Evolutionary conservation across 768 basidiomycete species (phyloP).

Genomic region (Serendipita sp.): DNA sequence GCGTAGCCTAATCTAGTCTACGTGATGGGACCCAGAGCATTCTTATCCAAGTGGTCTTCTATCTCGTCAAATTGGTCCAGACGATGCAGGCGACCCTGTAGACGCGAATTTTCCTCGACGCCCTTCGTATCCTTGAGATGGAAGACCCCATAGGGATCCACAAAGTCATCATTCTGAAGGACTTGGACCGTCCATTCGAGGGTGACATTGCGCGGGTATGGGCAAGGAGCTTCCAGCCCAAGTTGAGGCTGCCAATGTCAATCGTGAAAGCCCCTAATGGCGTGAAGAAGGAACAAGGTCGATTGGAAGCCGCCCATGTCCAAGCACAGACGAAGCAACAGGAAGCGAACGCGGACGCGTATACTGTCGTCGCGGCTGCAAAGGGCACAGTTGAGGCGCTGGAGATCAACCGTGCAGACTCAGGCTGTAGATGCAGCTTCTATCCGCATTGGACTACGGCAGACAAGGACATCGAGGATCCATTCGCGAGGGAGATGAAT

Average conservation of each 20-base stretch:
- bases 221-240: constrained; percentile 73
- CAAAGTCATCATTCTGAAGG: constrained; percentile 70
- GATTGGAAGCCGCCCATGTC: constrained; percentile 60
- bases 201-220: constrained; percentile 74
- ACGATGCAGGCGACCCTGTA: constrained; percentile 65
- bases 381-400: constrained; percentile 52
- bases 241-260: constrained; percentile 81
- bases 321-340: constrained; percentile 50
- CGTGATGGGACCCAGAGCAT: constrained; percentile 76
- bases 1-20: background rate
- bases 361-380: constrained; percentile 55
- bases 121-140: constrained; percentile 67
- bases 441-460: constrained; percentile 43
- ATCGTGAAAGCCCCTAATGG: constrained; percentile 75
- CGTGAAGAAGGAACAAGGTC: constrained; percentile 75
- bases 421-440: constrained; percentile 62
- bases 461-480: constrained; percentile 42
- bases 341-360: constrained; percentile 62
- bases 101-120: constrained; percentile 70
- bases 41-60: constrained; percentile 71
- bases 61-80: constrained; percentile 48
- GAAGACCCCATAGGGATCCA: constrained; percentile 75
- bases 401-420: constrained; percentile 59
- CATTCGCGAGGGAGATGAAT: constrained; percentile 65
- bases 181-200: constrained; percentile 76